phyloP scores from a whole-genome alignment of 805 yeast species.

The Vanderwaltozyma verrucispora region DNA sequence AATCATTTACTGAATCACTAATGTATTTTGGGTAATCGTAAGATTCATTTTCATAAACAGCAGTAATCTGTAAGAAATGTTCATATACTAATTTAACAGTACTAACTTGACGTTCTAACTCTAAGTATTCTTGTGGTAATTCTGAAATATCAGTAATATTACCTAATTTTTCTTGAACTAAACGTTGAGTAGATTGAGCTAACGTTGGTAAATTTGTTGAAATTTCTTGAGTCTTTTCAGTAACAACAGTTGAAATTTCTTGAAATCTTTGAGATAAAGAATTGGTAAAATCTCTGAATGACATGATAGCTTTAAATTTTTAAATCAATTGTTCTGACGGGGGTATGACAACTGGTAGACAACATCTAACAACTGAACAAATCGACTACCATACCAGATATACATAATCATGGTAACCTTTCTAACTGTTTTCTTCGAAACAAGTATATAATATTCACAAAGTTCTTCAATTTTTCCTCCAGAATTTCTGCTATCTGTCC shows the following conservation, averaged over 20 bases:
- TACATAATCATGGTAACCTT: too few relatives aligned
- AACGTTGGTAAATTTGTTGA: slow-evolving; percentile 48
- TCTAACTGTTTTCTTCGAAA: too few relatives aligned
- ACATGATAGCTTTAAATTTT: slow-evolving; percentile 9
- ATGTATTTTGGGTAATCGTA: slow-evolving; percentile 74
- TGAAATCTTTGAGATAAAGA: slow-evolving; percentile 23
- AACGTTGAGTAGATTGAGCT: slow-evolving; percentile 71
- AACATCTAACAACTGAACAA: too few relatives aligned
- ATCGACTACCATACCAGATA: too few relatives aligned
- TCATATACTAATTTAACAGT: slow-evolving; percentile 59
- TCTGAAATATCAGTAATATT: slow-evolving; percentile 76
- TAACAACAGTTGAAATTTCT: slow-evolving; percentile 20
- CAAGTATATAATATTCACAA: too few relatives aligned
- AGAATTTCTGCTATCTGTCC: too few relatives aligned
- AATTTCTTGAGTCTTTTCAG: slow-evolving; percentile 31
- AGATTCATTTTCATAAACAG: slow-evolving; percentile 58
- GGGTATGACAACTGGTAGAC: too few relatives aligned
- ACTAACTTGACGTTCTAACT: slow-evolving; percentile 64
- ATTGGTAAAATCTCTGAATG: slow-evolving; percentile 23
- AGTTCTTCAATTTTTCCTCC: too few relatives aligned
- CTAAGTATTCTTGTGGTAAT: slow-evolving; percentile 71
- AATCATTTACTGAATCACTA: slow-evolving; percentile 64
- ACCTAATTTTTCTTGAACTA: slow-evolving; percentile 72
- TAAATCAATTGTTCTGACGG: too few relatives aligned
- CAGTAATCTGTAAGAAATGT: slow-evolving; percentile 42